Evolutionary conservation across 768 basidiomycete genomes (phyloP).

Genomic region (Kwoniella sp.): DNA sequence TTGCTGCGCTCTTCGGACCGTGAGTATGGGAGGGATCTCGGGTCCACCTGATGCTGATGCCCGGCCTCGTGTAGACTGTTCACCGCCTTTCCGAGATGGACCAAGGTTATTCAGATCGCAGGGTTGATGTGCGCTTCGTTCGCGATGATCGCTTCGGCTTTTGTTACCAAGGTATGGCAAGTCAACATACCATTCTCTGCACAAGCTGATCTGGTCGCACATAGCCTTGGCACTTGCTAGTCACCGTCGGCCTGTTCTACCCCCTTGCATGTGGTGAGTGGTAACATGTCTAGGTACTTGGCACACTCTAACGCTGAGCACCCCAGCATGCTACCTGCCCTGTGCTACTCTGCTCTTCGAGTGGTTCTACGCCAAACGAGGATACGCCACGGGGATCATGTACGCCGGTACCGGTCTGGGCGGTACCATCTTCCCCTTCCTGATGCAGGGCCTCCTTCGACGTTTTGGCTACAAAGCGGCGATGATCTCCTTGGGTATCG

Average conservation of each 20-base stretch:
- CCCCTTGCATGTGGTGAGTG: constrained; percentile 29
- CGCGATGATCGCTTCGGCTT: constrained; percentile 29
- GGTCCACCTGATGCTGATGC: background rate
- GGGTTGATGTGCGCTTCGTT: constrained; percentile 24
- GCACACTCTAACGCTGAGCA: background rate
- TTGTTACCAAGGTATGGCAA: constrained; percentile 32
- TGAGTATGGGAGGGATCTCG: too few species aligned
- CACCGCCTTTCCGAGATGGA: constrained; percentile 26
- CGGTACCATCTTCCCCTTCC: constrained; percentile 43
- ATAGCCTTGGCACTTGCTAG: constrained; percentile 44
- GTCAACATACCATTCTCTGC: background rate
- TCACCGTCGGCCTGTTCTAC: constrained; percentile 40
- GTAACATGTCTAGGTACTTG: too few species aligned
- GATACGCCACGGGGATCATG: constrained; percentile 40
- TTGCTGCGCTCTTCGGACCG: constrained; percentile 36
- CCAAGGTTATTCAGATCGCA: constrained; percentile 17
- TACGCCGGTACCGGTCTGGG: constrained; percentile 41
- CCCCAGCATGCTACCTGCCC: constrained; percentile 31
- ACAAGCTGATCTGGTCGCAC: background rate
- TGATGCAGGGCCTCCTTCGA: constrained; percentile 34
- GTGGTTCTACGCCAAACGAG: constrained; percentile 39
- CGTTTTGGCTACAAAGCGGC: constrained; percentile 42
- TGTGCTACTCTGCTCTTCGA: constrained; percentile 43
- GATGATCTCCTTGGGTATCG: constrained; percentile 39
- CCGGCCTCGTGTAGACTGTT: constrained; percentile 13